phyloP scores from a whole-genome alignment of 2,329 filamentous ascomycete genomes.

The Fusarium sp. region DNA sequence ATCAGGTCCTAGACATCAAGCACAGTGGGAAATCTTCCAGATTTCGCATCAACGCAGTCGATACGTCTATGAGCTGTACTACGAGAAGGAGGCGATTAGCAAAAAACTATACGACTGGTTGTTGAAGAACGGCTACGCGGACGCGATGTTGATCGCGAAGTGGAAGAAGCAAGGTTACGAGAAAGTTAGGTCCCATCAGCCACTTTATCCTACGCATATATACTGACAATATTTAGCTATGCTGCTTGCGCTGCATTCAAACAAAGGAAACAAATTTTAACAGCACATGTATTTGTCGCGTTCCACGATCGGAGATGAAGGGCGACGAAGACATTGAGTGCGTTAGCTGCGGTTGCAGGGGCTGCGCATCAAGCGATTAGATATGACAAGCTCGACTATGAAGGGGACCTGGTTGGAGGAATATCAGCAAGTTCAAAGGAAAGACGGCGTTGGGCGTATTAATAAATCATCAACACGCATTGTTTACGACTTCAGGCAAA shows the following conservation, averaged over 20 bases:
- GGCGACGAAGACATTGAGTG: conserved; percentile 92
- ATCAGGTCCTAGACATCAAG: conserved; percentile 87
- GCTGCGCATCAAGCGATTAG: conserved; percentile 88
- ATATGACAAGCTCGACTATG: neutral
- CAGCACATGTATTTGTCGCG: conserved; percentile 95
- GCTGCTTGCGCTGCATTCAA: conserved; percentile 95
- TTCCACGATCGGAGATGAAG: conserved; percentile 89
- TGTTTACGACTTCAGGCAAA: conserved; percentile 16
- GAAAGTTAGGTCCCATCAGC: conserved; percentile 73
- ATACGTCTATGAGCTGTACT: conserved; percentile 98
- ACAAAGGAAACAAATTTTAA: conserved; percentile 99
- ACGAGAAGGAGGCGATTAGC: conserved; percentile 95
- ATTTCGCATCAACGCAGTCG: conserved; percentile 92
- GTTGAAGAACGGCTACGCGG: conserved; percentile 95
- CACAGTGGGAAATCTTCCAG: conserved; percentile 97
- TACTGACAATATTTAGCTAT: conserved; percentile 70
- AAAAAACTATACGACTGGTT: conserved; percentile 95
- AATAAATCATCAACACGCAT: conserved; percentile 22
- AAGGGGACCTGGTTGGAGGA: neutral
- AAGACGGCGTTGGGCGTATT: conserved; percentile 46
- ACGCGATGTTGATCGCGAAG: conserved; percentile 95
- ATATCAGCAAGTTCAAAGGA: conserved; percentile 5
- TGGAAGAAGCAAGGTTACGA: conserved; percentile 99
- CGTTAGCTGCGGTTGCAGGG: conserved; percentile 93
- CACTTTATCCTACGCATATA: neutral